Percentiles rank a stretch among this genome's conserved stretches.
Evolutionary conservation across 306 rosid genomes (phyloP).

Genomic region (Prunus mume): DNA sequence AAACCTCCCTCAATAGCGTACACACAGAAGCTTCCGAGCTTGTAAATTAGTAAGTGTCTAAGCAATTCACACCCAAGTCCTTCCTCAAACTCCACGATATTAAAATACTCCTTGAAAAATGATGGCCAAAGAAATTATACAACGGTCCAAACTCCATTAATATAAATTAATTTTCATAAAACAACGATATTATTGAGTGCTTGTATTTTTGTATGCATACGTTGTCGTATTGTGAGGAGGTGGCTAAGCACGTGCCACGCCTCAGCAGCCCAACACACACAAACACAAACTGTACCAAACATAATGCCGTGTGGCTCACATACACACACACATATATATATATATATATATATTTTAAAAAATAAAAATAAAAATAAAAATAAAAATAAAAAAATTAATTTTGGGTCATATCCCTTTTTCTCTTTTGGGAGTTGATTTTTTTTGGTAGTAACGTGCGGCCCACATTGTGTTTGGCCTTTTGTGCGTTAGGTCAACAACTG

Average conservation of each 20-base stretch:
- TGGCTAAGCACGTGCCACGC: conserved; percentile 69
- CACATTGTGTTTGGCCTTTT: conserved; percentile 49
- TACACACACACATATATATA: conserved; percentile 7
- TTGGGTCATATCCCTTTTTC: background rate
- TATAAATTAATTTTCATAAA: background rate
- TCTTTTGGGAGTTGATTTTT: conserved; percentile 13
- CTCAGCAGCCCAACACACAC: conserved; percentile 1
- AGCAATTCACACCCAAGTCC: conserved; percentile 1
- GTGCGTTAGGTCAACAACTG: conserved; percentile 73
- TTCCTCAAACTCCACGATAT: background rate
- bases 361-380: no score
- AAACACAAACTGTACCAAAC: conserved; percentile 34
- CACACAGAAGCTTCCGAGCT: background rate
- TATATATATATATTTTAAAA: no score
- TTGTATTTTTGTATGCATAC: conserved; percentile 45
- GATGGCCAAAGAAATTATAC: background rate
- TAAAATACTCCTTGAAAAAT: background rate
- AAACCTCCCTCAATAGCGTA: background rate
- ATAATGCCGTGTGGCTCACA: conserved; percentile 53
- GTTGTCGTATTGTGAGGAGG: conserved; percentile 31
- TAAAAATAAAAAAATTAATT: no score
- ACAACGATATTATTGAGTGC: conserved; percentile 33
- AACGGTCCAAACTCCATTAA: background rate
- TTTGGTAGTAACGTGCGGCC: conserved; percentile 43
- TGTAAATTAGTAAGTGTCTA: background rate